Evolutionary conservation across 2,329 filamentous ascomycete genomes (phyloP).

Genomic region (Cercospora sp.): DNA sequence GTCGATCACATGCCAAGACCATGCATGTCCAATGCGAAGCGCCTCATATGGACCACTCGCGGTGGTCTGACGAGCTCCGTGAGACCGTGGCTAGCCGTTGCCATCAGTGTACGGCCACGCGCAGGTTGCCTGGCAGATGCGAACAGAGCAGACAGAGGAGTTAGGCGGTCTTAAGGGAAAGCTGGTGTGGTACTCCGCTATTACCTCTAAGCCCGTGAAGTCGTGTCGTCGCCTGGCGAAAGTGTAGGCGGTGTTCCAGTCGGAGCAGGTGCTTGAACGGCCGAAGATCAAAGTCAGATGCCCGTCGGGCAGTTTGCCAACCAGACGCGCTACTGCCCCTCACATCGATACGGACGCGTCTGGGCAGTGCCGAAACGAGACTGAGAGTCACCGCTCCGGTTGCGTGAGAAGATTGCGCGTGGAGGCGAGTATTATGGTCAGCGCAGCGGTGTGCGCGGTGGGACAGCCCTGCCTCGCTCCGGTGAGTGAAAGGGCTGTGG

Average conservation of each 20-base stretch:
- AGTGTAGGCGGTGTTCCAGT: background rate
- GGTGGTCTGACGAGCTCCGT: background rate
- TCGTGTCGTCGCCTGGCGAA: background rate
- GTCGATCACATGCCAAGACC: background rate
- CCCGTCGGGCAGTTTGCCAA: background rate
- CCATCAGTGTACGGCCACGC: background rate
- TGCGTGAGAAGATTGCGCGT: background rate
- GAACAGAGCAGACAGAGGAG: background rate
- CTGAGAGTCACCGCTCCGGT: conserved; percentile 6
- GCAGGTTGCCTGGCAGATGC: background rate
- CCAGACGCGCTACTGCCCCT: background rate
- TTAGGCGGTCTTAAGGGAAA: background rate
- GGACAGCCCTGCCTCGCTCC: background rate
- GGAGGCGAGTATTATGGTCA: background rate
- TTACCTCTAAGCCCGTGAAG: background rate
- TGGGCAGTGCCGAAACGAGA: background rate
- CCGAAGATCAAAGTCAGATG: background rate
- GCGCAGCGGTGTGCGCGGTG: conserved; percentile 11
- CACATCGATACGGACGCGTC: background rate
- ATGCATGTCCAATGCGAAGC: background rate
- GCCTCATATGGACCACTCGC: background rate
- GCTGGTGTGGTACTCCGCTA: background rate
- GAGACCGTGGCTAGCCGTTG: background rate
- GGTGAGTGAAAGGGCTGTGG: background rate
- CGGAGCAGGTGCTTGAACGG: background rate